phyloP scores from a whole-genome alignment of 129 eudicot genomes.

The Centrapalus pauciflorus region DNA sequence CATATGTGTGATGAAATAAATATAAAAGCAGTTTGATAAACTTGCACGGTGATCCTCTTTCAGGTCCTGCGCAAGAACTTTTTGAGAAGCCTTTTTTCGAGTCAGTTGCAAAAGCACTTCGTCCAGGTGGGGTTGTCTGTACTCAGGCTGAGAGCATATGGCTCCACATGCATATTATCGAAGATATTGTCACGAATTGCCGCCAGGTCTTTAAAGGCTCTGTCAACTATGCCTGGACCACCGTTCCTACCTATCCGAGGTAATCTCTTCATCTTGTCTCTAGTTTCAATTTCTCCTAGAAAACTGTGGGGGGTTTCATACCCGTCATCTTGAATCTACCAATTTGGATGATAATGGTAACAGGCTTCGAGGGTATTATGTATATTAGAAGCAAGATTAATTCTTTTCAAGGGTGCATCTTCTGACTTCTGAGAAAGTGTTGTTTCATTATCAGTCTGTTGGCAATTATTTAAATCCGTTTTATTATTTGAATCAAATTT shows the following conservation, averaged over 20 bases:
- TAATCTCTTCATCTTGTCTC: constrained; percentile 3
- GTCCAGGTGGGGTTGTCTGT: constrained; percentile 96
- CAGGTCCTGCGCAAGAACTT: constrained; percentile 97
- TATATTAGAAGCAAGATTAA: not conserved
- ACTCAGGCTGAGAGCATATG: constrained; percentile 99
- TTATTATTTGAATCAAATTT: not conserved
- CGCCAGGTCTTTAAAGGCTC: constrained; percentile 93
- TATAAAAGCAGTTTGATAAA: not conserved
- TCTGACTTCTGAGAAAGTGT: not conserved
- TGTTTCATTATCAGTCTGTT: not conserved
- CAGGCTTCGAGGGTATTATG: not conserved
- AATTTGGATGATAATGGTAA: not conserved
- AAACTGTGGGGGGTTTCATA: not conserved
- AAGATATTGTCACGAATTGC: constrained; percentile 85
- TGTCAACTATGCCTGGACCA: constrained; percentile 94
- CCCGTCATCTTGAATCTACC: not conserved
- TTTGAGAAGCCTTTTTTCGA: constrained; percentile 92
- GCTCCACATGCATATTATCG: constrained; percentile 99
- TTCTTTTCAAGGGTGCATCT: not conserved
- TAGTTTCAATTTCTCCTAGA: not conserved
- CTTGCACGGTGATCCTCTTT: constrained; percentile 4
- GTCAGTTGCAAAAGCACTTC: constrained; percentile 88
- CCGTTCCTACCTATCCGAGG: constrained; percentile 97
- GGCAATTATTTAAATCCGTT: not conserved
- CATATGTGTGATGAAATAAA: not conserved